Evolutionary conservation across 2,329 filamentous ascomycete species (phyloP).

Genomic region (Lachnum nothofagi): DNA sequence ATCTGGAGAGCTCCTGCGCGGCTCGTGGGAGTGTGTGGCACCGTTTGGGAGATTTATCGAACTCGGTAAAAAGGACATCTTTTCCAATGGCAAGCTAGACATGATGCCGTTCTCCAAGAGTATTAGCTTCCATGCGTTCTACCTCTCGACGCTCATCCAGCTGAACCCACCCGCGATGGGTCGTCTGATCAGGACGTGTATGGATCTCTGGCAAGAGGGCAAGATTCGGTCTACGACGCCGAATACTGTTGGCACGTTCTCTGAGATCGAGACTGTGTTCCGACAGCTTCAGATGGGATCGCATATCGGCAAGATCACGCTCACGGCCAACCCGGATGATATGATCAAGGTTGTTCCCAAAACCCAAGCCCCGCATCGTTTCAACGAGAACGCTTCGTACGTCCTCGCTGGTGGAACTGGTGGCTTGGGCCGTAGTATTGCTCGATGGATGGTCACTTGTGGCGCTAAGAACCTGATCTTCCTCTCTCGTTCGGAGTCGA

Average conservation of each 20-base stretch:
- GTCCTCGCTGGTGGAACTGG: conserved; percentile 22
- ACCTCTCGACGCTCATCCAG: not conserved
- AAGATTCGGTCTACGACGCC: not conserved
- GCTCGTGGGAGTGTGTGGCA: conserved; percentile 33
- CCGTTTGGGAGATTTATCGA: conserved; percentile 36
- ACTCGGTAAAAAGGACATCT: conserved; percentile 35
- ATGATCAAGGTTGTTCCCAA: conserved; percentile 16
- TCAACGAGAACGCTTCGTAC: conserved; percentile 29
- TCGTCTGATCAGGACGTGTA: not conserved
- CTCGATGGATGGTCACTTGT: conserved; percentile 9
- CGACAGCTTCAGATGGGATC: conserved; percentile 8
- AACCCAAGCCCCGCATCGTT: conserved; percentile 23
- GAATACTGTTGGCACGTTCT: not conserved
- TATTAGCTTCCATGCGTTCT: conserved; percentile 34
- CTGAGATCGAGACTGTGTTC: conserved; percentile 9
- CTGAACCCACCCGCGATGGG: not conserved
- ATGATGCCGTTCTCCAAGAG: conserved; percentile 33
- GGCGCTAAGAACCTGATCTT: conserved; percentile 24
- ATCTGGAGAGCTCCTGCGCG: conserved; percentile 22
- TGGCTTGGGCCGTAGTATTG: conserved; percentile 19
- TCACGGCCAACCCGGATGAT: not conserved
- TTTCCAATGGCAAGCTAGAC: conserved; percentile 15
- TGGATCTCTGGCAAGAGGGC: not conserved
- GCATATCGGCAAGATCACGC: conserved; percentile 9
- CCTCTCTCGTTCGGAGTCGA: conserved; percentile 13